phyloP scores from a whole-genome alignment of 768 basidiomycete genomes.

The Tephrocybe rancida region DNA sequence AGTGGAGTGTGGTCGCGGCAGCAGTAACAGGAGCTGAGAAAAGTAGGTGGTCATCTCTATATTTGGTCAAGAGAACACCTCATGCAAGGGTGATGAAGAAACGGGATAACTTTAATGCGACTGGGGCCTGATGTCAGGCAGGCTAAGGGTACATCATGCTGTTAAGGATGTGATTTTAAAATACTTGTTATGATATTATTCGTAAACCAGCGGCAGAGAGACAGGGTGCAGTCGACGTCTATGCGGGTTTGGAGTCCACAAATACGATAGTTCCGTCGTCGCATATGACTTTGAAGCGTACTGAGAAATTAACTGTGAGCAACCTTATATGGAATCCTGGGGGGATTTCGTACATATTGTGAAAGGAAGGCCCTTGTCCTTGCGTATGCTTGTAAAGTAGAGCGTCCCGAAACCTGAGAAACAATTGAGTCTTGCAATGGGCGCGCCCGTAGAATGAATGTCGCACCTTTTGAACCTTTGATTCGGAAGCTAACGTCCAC shows the following conservation, averaged over 20 bases:
- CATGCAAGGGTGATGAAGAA: no score
- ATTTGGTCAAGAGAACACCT: no score
- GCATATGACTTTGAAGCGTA: conserved; percentile 68
- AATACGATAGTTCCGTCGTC: conserved; percentile 58
- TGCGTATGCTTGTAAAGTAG: conserved; percentile 84
- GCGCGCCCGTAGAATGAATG: neutral
- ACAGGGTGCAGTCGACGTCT: no score
- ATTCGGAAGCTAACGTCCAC: conserved; percentile 79
- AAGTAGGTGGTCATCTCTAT: no score
- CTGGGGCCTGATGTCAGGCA: no score
- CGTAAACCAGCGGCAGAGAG: neutral
- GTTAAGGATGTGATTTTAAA: neutral
- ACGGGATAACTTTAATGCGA: no score
- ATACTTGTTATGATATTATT: neutral
- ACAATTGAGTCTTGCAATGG: neutral
- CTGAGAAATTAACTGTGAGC: conserved; percentile 29
- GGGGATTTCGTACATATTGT: conserved; percentile 56
- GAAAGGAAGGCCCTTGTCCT: conserved; percentile 71
- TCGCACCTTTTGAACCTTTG: conserved; percentile 67
- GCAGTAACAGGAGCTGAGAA: no score
- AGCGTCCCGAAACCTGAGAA: conserved; percentile 67
- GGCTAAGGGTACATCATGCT: neutral
- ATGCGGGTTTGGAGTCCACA: conserved; percentile 35
- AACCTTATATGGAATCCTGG: neutral
- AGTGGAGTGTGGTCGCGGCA: no score